Conservation (phyloP, 768 basidiomycete species). For the Fomitopsis serialis region DNA sequence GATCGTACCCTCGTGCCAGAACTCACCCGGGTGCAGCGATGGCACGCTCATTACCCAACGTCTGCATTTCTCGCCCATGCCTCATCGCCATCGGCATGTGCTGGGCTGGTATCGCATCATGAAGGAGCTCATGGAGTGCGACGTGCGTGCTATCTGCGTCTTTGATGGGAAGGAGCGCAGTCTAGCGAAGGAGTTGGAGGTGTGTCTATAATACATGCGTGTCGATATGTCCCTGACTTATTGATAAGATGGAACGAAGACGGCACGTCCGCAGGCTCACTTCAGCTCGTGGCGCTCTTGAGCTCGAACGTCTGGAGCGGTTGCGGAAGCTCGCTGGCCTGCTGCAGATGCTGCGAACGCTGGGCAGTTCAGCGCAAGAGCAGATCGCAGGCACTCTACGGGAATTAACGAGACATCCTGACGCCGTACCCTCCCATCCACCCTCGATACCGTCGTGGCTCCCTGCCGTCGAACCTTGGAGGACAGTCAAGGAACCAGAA, state of each 20-base stretch:
- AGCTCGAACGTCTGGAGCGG: constrained; percentile 51
- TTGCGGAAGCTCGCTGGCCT: constrained; percentile 34
- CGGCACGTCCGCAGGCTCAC: constrained; percentile 43
- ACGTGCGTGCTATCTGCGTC: constrained; percentile 63
- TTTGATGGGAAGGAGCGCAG: constrained; percentile 73
- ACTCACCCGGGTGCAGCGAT: constrained; percentile 46
- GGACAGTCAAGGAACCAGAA: neutral
- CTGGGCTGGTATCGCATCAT: constrained; percentile 74
- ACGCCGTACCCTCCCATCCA: neutral
- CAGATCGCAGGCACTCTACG: neutral
- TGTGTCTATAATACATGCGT: constrained; percentile 21
- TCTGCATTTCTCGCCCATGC: constrained; percentile 64
- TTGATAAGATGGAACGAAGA: constrained; percentile 49
- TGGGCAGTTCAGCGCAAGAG: neutral
- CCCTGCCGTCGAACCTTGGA: neutral
- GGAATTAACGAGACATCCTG: neutral
- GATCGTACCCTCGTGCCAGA: neutral
- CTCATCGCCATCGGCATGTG: constrained; percentile 64
- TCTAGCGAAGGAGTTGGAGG: constrained; percentile 68
- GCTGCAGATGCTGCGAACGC: constrained; percentile 17
- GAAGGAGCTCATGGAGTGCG: constrained; percentile 51
- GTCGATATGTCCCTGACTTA: neutral
- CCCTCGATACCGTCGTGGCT: neutral
- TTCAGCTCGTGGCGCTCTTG: constrained; percentile 49
- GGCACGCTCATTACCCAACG: constrained; percentile 83